Base-by-base conservation (phyloP, 1,284 basidiomycete genomes). In the Apiotrichum gamsii region DNA sequence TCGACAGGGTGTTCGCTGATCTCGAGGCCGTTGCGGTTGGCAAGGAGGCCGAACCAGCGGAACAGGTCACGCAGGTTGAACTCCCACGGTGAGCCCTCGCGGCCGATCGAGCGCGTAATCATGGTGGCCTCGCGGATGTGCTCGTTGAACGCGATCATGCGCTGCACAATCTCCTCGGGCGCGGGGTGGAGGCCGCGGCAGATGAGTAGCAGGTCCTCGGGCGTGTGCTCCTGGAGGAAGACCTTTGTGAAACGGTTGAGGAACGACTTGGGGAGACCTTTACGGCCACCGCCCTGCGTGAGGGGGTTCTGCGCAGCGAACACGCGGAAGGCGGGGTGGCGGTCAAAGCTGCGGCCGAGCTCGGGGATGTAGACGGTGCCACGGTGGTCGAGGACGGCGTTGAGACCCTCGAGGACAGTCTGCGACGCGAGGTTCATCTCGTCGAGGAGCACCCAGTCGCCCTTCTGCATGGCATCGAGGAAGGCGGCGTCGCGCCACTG, bases 371-470 rank as follows among this genome's bases (percentile, higher is more conserved):
- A 98, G 25, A 97, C 90, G 0, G 85, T 83, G 25, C 95, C 95
- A 45, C 95, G 84, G 70, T 99, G 93, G 72, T 99, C 95, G 23
- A 99, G 76, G 13, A 95, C 85, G 3, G 95, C 91, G 65, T 99
- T 99, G 38, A 99, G 80, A 39, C 95, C 95, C 72, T 99, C 95
- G 2, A 99, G 81, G 6, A 99, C 87, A 1, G 95, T 85, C 68
- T 94, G 90, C 21, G 93, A 90, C 1, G 93, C 94, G 16, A 97
- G 78, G 65, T 97, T 97, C 93, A 97, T 97, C 72, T 99, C 95
- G 72, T 99, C 95, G 8, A 99, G 79, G 14, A 99, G 78, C 5
- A 98, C 94, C 93, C 93, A 97, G 58, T 89, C 82, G 4, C 95
- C 95, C 49, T 84, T 81, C 71, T 90, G 90, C 75, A 99, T 77